Percentiles rank a stretch among this genome's conserved stretches.
phyloP scores from a whole-genome alignment of 106 monocot species.

The Narthecium ossifragum region DNA sequence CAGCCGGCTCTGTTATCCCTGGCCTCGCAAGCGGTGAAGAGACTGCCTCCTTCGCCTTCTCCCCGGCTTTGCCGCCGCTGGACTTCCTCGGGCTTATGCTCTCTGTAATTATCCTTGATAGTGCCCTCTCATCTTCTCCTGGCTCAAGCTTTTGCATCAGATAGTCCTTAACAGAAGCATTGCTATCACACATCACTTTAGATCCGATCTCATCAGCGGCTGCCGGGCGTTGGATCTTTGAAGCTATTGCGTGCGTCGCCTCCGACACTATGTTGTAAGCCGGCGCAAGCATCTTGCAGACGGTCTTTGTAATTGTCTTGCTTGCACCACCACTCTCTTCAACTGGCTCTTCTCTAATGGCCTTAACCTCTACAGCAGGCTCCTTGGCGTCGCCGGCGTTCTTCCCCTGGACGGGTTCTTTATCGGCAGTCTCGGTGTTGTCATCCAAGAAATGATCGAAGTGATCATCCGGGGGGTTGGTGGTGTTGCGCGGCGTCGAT shows the following conservation, averaged over 20 bases:
- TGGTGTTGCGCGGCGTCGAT: not conserved
- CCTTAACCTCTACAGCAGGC: not conserved
- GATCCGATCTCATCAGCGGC: conserved; percentile 16
- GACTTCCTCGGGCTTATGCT: conserved; percentile 36
- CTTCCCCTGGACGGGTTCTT: no score
- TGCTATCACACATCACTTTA: conserved; percentile 36
- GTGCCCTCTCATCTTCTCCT: conserved; percentile 52
- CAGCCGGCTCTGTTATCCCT: not conserved
- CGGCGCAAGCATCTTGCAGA: conserved; percentile 25
- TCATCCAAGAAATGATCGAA: not conserved
- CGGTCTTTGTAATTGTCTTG: conserved; percentile 14
- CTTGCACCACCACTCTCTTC: not conserved
- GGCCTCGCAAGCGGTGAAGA: conserved; percentile 19
- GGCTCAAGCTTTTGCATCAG: conserved; percentile 57
- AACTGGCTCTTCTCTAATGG: not conserved
- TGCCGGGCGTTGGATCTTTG: conserved; percentile 28
- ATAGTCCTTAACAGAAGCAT: conserved; percentile 49
- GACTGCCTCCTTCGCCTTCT: conserved; percentile 22
- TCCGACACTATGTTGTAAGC: conserved; percentile 28
- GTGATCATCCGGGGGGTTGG: not conserved
- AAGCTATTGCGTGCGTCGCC: conserved; percentile 20
- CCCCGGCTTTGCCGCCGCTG: conserved; percentile 1
- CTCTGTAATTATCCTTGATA: conserved; percentile 53
- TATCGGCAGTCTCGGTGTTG: not conserved
- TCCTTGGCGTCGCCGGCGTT: not conserved